A percentile compares a stretch with the other conserved stretches of the same genome.
These are phyloP conservation scores for Parachlorella kessleri DNA, from an alignment of 139 green algal genomes.

Conservation along the genomic window DNA sequence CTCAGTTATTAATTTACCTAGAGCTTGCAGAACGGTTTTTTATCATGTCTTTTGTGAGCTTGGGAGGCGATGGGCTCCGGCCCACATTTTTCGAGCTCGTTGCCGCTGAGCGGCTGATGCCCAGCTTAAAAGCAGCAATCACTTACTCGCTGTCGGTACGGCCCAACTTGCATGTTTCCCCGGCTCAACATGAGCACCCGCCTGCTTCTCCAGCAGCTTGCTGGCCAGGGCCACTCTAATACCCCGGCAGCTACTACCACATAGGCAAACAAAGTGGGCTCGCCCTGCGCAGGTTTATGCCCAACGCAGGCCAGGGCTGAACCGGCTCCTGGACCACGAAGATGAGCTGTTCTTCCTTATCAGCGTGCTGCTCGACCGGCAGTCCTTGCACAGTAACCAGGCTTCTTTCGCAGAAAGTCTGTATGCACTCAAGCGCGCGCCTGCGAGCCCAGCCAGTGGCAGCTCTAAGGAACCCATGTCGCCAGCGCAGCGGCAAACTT, in stretches of 20 bases:
- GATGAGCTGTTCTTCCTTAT: slow-evolving; percentile 79
- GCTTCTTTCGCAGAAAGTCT: slow-evolving; percentile 83
- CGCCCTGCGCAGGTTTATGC: slow-evolving; percentile 60
- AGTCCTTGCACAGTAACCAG: slow-evolving; percentile 48
- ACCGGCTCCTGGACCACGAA: slow-evolving; percentile 70
- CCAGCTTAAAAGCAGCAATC: slow-evolving; percentile 70
- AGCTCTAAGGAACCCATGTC: neutral
- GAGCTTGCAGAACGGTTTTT: neutral
- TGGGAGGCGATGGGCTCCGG: slow-evolving; percentile 61
- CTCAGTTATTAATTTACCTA: too few relatives aligned
- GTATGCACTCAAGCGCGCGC: slow-evolving; percentile 69
- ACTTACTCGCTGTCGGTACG: slow-evolving; percentile 77
- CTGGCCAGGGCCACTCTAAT: too few relatives aligned
- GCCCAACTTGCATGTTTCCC: too few relatives aligned
- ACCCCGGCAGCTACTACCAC: too few relatives aligned
- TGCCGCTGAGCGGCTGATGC: slow-evolving; percentile 79
- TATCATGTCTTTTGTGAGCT: slow-evolving; percentile 75
- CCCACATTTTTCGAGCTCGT: slow-evolving; percentile 91
- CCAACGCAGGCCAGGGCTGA: slow-evolving; percentile 57
- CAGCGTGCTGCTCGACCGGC: slow-evolving; percentile 63
- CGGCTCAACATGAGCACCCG: too few relatives aligned
- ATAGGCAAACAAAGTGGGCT: neutral
- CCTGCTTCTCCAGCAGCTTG: too few relatives aligned
- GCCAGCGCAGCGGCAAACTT: slow-evolving; percentile 8
- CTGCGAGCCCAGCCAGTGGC: neutral